Evolutionary conservation across 345 rosid genomes (phyloP).

Genomic region (Cochlearia excelsa): DNA sequence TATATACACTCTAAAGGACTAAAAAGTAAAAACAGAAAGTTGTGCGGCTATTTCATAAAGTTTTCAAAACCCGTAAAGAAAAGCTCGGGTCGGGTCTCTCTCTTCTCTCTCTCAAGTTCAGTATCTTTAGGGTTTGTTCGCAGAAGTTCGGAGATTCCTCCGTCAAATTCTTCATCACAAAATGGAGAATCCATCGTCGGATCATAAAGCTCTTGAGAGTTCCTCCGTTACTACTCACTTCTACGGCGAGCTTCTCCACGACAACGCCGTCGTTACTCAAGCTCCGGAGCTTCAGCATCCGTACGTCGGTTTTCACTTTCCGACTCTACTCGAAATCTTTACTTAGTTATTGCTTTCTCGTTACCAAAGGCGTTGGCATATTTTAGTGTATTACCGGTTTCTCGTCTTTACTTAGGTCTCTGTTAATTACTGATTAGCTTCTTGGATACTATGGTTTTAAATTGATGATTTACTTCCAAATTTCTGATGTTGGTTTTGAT

Average conservation of each 20-base stretch:
- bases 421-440: not conserved
- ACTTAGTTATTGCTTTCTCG: not conserved
- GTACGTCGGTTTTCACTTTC: slow-evolving; percentile 14
- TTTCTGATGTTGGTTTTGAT: slow-evolving; percentile 8
- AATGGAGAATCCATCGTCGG: slow-evolving; percentile 34
- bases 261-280: slow-evolving; percentile 15
- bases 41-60: too few relatives aligned
- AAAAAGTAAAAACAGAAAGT: too few relatives aligned
- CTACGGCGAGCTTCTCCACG: slow-evolving; percentile 20
- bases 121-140: slow-evolving; percentile 18
- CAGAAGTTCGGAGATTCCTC: not conserved
- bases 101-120: not conserved
- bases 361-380: not conserved
- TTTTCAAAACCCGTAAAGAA: too few relatives aligned
- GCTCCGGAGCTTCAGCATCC: slow-evolving; percentile 13
- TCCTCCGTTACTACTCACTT: slow-evolving; percentile 19
- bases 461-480: slow-evolving; percentile 1
- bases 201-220: slow-evolving; percentile 4
- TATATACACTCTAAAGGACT: too few relatives aligned
- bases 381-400: not conserved
- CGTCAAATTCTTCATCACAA: not conserved
- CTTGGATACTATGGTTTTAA: not conserved
- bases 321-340: not conserved
- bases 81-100: too few relatives aligned
- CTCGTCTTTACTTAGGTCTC: not conserved